Evolutionary conservation across 331 rosid genomes (phyloP).

Genomic region (Stylosanthes scabra): DNA sequence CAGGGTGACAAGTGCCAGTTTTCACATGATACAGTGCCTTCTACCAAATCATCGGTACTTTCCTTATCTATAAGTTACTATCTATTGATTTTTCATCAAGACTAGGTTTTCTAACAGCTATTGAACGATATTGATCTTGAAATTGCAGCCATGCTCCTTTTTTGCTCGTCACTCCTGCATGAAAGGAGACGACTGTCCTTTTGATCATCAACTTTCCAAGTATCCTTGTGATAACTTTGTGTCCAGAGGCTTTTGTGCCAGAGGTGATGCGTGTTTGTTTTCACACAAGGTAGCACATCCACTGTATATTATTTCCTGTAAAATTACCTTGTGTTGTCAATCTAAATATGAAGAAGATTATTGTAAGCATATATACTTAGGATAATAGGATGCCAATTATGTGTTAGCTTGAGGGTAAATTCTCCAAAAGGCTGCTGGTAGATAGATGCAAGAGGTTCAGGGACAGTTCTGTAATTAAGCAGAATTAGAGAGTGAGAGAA

Average conservation of each 20-base stretch:
- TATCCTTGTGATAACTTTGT: slow-evolving; percentile 76
- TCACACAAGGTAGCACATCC: slow-evolving; percentile 76
- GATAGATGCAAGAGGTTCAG: no score
- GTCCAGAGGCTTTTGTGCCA: slow-evolving; percentile 68
- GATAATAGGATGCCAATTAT: no score
- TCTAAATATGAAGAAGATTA: not conserved
- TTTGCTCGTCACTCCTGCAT: slow-evolving; percentile 81
- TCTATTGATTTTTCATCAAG: not conserved
- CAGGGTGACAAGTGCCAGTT: slow-evolving; percentile 92
- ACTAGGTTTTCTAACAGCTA: slow-evolving; percentile 5
- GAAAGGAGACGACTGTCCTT: slow-evolving; percentile 95
- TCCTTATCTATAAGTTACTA: not conserved
- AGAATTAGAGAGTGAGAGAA: no score
- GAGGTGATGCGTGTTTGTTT: slow-evolving; percentile 75
- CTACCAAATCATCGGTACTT: slow-evolving; percentile 76
- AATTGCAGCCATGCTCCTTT: slow-evolving; percentile 77
- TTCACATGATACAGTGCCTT: slow-evolving; percentile 79
- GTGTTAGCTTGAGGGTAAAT: no score
- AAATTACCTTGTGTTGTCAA: not conserved
- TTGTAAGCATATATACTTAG: no score
- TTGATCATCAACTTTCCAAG: slow-evolving; percentile 83
- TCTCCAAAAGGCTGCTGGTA: no score
- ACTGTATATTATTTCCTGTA: slow-evolving; percentile 1
- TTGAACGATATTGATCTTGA: slow-evolving; percentile 32
- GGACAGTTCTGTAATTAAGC: no score